Base-by-base conservation (phyloP, 257 asterid genomes). In the Solanum stenotomum region DNA sequence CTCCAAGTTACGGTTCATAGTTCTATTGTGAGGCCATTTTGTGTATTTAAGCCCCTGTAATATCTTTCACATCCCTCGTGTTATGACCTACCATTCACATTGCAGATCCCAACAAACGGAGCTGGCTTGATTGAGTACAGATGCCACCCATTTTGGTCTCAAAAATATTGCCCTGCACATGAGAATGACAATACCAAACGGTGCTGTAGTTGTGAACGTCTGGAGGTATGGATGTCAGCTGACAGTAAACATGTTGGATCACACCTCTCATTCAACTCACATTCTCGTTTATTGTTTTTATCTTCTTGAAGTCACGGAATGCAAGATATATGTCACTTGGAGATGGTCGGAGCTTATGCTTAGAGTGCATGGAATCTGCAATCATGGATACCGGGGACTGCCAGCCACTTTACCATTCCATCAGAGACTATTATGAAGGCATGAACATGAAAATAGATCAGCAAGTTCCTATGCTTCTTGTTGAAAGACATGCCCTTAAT, bases 91-190 rank as follows among this genome's bases (percentile, higher is more conserved):
- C 29, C 14, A 33, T 72, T 72, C 67, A 83, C 93, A 27, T 84
- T 86, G 90, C 93, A 97, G 99, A 96, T 97, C 87, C 96, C 98
- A 35, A 95, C 98, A 87, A 97, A 96, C 77, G 95, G 96, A 86
- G 92, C 96, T 86, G 99, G 99, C 84, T 97, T 96, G 90, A 97
- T 97, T 79, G 99, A 97, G 90, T 97, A 94, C 77, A 92, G 98
- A 87, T 97, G 98, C 46, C 98, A 95, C 88, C 99, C 98, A 76
- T 96, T 97, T 91, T 97, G 99, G 99, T 93, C 98, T 90, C 99
- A 97, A 88, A 97, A 96, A 90, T 97, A 97, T 92, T 97, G 99
- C 90, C 99, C 99, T 61, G 90, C 89, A 89, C 98, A 97, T 22
- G 99, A 97, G 92, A 95, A 93, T 31, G 99, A 97, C 87, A 94